These are phyloP conservation scores for Alternaria ethzedia DNA, from an alignment of 2,329 filamentous ascomycete genomes.

Conservation along the genomic window DNA sequence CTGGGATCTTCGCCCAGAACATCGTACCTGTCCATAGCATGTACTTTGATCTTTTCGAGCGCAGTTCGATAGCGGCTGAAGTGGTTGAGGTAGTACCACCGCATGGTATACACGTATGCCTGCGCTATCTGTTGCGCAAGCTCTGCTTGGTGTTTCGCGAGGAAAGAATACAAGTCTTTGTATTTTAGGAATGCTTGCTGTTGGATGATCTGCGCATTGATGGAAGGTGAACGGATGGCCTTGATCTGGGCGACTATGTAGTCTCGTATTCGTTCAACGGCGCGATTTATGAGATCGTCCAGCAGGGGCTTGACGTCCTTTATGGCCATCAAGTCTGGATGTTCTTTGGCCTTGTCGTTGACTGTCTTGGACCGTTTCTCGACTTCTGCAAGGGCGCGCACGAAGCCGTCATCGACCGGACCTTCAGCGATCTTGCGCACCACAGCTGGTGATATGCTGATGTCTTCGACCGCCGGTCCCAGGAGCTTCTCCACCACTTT, in stretches of 20 bases:
- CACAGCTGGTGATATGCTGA: conserved; percentile 83
- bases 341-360: conserved; percentile 69
- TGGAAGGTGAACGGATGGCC: conserved; percentile 88
- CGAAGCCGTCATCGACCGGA: conserved; percentile 87
- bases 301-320: conserved; percentile 85
- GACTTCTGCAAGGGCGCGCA: conserved; percentile 80
- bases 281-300: conserved; percentile 83
- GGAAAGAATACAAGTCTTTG: conserved; percentile 85
- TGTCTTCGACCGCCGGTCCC: conserved; percentile 87
- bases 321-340: conserved; percentile 71
- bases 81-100: conserved; percentile 95
- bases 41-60: conserved; percentile 82
- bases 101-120: conserved; percentile 98
- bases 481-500: conserved; percentile 87
- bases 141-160: conserved; percentile 80
- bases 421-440: conserved; percentile 88
- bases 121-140: conserved; percentile 88
- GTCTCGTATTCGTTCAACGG: conserved; percentile 91
- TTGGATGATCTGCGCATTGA: conserved; percentile 96
- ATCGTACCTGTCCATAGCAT: conserved; percentile 82
- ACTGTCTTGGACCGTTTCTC: conserved; percentile 78
- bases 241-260: conserved; percentile 95
- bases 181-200: conserved; percentile 89
- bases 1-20: conserved; percentile 80
- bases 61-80: conserved; percentile 87